Evolutionary conservation across 371 early-diverging fungal genomes (phyloP).

Genomic region (Mitosporidium daphniae): DNA sequence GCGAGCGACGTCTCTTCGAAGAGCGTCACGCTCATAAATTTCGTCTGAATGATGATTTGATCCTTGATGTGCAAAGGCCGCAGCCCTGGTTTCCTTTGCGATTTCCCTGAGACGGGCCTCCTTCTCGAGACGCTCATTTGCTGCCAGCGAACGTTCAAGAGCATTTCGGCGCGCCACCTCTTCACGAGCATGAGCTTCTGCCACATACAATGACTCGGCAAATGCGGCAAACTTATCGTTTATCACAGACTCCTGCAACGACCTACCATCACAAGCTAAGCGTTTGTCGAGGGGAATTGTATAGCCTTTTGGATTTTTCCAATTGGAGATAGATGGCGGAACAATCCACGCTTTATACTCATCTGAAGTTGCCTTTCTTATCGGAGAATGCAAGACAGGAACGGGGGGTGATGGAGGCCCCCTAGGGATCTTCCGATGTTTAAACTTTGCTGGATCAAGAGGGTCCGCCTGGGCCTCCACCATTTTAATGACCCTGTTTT

Average conservation of each 20-base stretch:
- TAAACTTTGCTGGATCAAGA: constrained; percentile 59
- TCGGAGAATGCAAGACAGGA: constrained; percentile 79
- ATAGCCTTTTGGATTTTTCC: constrained; percentile 92
- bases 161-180: constrained; percentile 50
- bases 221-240: constrained; percentile 78
- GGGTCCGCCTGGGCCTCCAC: constrained; percentile 73
- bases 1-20: not conserved
- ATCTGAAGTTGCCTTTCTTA: constrained; percentile 46
- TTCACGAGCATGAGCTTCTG: constrained; percentile 61
- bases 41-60: not conserved
- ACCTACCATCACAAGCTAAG: constrained; percentile 73
- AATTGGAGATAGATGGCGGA: constrained; percentile 80
- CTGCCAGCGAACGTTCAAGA: constrained; percentile 56
- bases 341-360: constrained; percentile 58
- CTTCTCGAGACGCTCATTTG: constrained; percentile 56
- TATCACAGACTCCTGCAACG: constrained; percentile 41
- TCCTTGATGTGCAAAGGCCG: constrained; percentile 3
- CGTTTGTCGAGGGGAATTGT: constrained; percentile 87
- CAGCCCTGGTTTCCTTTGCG: constrained; percentile 33
- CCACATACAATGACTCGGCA: constrained; percentile 56
- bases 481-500: constrained; percentile 41
- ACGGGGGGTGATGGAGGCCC: constrained; percentile 57
- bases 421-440: constrained; percentile 50
- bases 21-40: not conserved
- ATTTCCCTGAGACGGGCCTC: constrained; percentile 55